Evolutionary conservation across 306 rosid genomes (phyloP).

Genomic region (Gillenia trifoliata): DNA sequence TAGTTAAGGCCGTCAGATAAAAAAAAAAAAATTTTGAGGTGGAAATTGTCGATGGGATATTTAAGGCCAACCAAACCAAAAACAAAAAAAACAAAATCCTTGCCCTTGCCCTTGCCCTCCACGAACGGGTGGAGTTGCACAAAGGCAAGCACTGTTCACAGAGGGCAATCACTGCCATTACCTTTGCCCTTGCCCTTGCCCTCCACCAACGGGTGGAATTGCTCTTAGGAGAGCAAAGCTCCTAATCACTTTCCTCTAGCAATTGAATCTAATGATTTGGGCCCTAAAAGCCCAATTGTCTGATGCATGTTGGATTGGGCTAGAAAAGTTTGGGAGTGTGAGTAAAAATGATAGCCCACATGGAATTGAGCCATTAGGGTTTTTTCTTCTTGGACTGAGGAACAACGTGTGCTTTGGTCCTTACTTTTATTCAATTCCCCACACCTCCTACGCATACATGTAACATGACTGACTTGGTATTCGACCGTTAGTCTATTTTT

Average conservation of each 20-base stretch:
- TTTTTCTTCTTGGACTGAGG: neutral
- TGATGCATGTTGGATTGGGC: neutral
- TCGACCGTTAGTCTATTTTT: constrained; percentile 6
- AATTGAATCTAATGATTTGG: neutral
- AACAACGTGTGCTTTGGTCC: neutral
- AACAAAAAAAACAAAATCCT: no score
- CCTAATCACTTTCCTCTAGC: neutral
- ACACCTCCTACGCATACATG: neutral
- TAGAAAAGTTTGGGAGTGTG: neutral
- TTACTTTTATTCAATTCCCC: neutral
- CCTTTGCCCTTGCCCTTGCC: no score
- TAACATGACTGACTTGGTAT: neutral
- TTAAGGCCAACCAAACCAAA: no score
- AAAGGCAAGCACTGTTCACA: no score
- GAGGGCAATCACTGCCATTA: no score
- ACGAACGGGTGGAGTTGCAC: no score
- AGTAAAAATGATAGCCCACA: neutral
- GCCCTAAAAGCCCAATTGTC: neutral
- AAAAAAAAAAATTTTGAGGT: no score
- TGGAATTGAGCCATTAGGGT: neutral
- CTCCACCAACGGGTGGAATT: no score
- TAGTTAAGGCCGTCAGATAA: no score
- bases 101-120: no score
- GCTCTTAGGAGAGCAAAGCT: no score
- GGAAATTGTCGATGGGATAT: no score